These are phyloP conservation scores for Eucalyptus sp. DNA, from an alignment of 345 rosid species.

Conservation along the genomic window DNA sequence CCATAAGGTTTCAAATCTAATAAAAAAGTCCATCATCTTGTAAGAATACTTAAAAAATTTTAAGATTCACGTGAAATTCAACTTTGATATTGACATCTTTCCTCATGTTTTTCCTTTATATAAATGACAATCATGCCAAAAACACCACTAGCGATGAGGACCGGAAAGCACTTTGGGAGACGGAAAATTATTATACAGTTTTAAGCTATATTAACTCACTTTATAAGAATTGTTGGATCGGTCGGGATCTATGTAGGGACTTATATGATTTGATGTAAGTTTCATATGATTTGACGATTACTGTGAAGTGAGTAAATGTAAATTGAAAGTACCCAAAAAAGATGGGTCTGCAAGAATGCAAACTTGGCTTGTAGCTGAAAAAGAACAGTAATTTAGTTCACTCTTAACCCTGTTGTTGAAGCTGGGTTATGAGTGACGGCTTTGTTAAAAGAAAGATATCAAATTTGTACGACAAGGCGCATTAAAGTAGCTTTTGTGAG, in stretches of 20 bases:
- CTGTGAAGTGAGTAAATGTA: not conserved
- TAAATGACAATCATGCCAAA: not conserved
- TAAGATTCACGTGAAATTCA: not conserved
- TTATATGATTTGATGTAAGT: not conserved
- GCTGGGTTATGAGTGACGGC: not conserved
- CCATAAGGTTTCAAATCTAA: not conserved
- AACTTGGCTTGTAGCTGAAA: not conserved
- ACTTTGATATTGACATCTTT: not conserved
- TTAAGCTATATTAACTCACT: not conserved
- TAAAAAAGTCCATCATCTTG: not conserved
- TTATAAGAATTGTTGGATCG: not conserved
- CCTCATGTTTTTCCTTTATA: not conserved
- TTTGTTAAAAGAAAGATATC: not conserved
- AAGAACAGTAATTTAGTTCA: not conserved
- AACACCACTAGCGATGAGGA: not conserved
- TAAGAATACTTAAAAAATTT: not conserved
- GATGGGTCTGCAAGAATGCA: not conserved
- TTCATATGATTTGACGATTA: not conserved
- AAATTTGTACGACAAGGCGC: not conserved
- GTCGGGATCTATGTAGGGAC: accelerated
- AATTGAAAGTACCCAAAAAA: not conserved
- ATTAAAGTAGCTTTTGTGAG: not conserved
- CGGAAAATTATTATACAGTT: not conserved
- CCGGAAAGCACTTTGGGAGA: not conserved
- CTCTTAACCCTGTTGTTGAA: not conserved